Conservation (phyloP, 352 stramenopile genomes). For the Aphanomyces cochlioides region DNA sequence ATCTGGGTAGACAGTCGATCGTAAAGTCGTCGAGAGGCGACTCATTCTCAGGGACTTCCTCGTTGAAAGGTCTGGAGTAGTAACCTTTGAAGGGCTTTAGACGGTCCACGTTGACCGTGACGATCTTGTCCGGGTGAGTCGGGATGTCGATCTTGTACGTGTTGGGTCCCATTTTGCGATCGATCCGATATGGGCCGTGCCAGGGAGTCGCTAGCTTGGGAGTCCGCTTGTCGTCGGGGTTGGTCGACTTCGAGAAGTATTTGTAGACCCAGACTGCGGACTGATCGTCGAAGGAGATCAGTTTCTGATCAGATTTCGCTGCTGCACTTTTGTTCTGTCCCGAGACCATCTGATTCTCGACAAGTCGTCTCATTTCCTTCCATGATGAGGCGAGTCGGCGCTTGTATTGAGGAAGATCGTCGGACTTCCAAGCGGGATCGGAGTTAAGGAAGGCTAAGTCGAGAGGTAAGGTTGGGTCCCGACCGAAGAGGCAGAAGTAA, state of each 20-base stretch:
- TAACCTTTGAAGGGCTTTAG: constrained; percentile 5
- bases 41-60: neutral
- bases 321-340: neutral
- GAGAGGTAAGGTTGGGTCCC: neutral
- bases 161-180: constrained; percentile 1
- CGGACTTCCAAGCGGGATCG: neutral
- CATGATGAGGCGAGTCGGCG: neutral
- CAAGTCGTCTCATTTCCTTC: neutral
- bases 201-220: neutral
- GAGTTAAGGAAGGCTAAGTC: constrained; percentile 8
- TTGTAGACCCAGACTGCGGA: constrained; percentile 6
- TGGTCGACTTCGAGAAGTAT: neutral
- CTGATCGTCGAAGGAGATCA: neutral
- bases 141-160: constrained; percentile 1
- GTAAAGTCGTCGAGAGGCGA: neutral
- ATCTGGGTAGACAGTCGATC: neutral
- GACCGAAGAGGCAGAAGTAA: neutral
- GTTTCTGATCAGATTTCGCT: neutral
- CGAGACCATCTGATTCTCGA: neutral
- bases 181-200: neutral
- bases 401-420: constrained; percentile 9
- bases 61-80: constrained; percentile 8
- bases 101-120: constrained; percentile 13
- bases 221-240: constrained; percentile 1
- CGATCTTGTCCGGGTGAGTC: neutral